Percentiles rank a stretch among this genome's conserved stretches.
phyloP scores from a whole-genome alignment of 257 asterid genomes.

The Fraxinus americana region DNA sequence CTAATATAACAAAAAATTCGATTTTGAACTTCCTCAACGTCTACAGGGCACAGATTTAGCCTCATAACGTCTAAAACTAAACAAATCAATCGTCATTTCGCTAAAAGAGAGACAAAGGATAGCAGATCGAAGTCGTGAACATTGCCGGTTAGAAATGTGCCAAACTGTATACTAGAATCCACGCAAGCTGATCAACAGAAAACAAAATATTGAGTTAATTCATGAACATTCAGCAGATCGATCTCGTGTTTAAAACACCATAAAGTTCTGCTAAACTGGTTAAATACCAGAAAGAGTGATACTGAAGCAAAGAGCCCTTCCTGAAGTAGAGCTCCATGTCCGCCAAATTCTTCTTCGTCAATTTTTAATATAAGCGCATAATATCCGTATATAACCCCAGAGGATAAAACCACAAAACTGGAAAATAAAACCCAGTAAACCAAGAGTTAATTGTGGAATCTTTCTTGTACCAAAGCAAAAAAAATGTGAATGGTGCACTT shows the following conservation, averaged over 20 bases:
- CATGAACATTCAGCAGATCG: neutral
- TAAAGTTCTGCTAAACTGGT: neutral
- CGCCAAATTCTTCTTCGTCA: constrained; percentile 97
- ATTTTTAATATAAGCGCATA: constrained; percentile 70
- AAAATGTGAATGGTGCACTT: neutral
- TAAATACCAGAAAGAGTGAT: constrained; percentile 79
- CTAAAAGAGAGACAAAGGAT: constrained; percentile 3
- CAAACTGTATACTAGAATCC: constrained; percentile 96
- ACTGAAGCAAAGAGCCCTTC: constrained; percentile 94
- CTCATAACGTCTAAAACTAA: constrained; percentile 15
- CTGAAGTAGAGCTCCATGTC: constrained; percentile 91
- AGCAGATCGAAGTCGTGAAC: constrained; percentile 17
- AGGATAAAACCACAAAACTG: constrained; percentile 72
- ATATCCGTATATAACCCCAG: constrained; percentile 81
- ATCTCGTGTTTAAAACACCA: neutral
- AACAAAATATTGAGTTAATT: constrained; percentile 10
- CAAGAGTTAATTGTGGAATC: constrained; percentile 4
- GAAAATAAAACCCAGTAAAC: constrained; percentile 23
- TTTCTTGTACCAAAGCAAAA: neutral
- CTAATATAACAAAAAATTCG: constrained; percentile 21
- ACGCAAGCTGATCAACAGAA: constrained; percentile 62
- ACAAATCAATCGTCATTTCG: constrained; percentile 16
- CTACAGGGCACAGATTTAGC: constrained; percentile 20
- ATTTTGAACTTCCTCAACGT: constrained; percentile 24
- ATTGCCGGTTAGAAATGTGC: constrained; percentile 67